Evolutionary conservation across 768 basidiomycete genomes (phyloP).

Genomic region (Naganishia vaughanmartiniae): DNA sequence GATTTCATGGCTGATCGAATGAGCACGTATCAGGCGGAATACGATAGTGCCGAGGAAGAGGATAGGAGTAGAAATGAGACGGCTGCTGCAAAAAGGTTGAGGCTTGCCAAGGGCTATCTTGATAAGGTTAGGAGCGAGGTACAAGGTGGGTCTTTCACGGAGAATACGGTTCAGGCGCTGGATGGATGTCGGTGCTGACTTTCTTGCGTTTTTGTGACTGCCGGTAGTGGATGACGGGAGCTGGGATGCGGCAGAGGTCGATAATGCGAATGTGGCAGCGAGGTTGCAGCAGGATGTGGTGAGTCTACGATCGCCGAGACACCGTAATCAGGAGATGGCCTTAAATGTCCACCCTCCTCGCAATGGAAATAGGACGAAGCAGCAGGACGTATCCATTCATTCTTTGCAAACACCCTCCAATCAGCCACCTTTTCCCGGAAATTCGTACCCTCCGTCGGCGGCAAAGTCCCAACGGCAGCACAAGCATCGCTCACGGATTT

Average conservation of each 20-base stretch:
- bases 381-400: slow-evolving; percentile 40
- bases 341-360: background rate
- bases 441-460: slow-evolving; percentile 58
- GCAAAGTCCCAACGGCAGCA: slow-evolving; percentile 80
- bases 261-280: slow-evolving; percentile 84
- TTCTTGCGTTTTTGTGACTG: background rate
- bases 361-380: slow-evolving; percentile 34
- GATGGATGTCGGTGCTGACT: no score
- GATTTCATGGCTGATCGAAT: slow-evolving; percentile 61
- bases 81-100: slow-evolving; percentile 63
- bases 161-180: background rate
- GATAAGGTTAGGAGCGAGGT: slow-evolving; percentile 75
- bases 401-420: slow-evolving; percentile 30
- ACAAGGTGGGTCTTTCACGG: slow-evolving; percentile 51
- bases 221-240: slow-evolving; percentile 69
- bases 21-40: slow-evolving; percentile 13
- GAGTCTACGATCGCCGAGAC: no score
- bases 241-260: slow-evolving; percentile 92
- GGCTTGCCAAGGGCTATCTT: slow-evolving; percentile 86
- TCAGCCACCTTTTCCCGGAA: slow-evolving; percentile 55
- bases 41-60: slow-evolving; percentile 35
- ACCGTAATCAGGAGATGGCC: no score
- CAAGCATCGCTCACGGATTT: slow-evolving; percentile 70
- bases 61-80: slow-evolving; percentile 31
- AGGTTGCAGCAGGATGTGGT: slow-evolving; percentile 86